A percentile compares a stretch with the other conserved stretches of the same genome.
Evolutionary conservation across 768 basidiomycete genomes (phyloP).

Genomic region (Hygrophoropsis aurantiaca): DNA sequence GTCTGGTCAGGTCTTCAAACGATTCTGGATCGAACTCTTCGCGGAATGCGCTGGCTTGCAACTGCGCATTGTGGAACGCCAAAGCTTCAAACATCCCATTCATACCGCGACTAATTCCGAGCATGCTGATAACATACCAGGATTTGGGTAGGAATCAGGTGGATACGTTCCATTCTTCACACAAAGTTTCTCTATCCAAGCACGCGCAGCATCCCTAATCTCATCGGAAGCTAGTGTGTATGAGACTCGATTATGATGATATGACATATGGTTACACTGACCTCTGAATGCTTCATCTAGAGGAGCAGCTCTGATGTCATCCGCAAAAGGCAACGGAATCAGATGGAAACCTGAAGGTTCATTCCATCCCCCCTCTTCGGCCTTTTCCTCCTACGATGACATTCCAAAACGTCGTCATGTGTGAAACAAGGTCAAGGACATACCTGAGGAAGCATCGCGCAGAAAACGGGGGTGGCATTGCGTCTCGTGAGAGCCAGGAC

Average conservation of each 20-base stretch:
- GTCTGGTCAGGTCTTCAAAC: constrained; percentile 82
- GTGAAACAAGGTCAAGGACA: neutral
- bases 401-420: neutral
- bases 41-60: constrained; percentile 90
- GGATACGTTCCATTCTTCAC: constrained; percentile 79
- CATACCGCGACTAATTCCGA: neutral
- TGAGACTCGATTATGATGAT: constrained; percentile 6
- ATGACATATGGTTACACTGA: constrained; percentile 13
- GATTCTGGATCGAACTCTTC: constrained; percentile 79
- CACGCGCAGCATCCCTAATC: constrained; percentile 62
- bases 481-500: constrained; percentile 66
- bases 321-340: constrained; percentile 90
- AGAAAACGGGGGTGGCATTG: constrained; percentile 78
- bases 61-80: constrained; percentile 84
- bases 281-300: constrained; percentile 66
- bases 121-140: constrained; percentile 52
- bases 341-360: constrained; percentile 92
- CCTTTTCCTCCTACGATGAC: constrained; percentile 62
- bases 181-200: constrained; percentile 77
- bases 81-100: constrained; percentile 51
- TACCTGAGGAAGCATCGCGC: constrained; percentile 86
- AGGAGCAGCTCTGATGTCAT: constrained; percentile 85
- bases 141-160: constrained; percentile 91
- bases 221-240: constrained; percentile 59
- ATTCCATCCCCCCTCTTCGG: constrained; percentile 69